Percentiles rank a stretch among this genome's conserved stretches.
Evolutionary conservation across 257 asterid genomes (phyloP).

Genomic region (Solanum virginianum): DNA sequence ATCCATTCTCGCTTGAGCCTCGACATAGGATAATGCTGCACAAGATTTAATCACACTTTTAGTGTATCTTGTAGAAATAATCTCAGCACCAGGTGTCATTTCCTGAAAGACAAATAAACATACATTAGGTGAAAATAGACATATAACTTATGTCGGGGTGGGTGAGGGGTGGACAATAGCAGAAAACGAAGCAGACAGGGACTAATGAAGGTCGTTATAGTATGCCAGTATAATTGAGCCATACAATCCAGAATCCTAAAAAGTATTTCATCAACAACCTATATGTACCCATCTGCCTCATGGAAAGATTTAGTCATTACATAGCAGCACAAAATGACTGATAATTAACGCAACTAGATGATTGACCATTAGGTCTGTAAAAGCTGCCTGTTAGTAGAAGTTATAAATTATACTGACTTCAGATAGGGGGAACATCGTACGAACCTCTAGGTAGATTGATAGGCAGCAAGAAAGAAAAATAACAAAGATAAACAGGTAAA

Average conservation of each 20-base stretch:
- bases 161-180: neutral
- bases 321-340: neutral
- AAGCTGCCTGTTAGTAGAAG: neutral
- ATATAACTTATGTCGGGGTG: neutral
- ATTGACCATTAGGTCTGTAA: neutral
- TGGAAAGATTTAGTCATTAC: neutral
- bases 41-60: constrained; percentile 84
- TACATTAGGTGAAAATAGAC: neutral
- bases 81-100: constrained; percentile 91
- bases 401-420: neutral
- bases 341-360: neutral
- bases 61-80: constrained; percentile 71
- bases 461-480: neutral
- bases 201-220: neutral
- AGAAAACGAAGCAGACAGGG: neutral
- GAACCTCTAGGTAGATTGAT: neutral
- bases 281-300: neutral
- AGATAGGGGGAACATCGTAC: neutral
- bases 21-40: constrained; percentile 94
- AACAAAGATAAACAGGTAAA: neutral
- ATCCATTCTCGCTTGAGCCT: constrained; percentile 99
- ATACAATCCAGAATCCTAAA: neutral
- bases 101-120: constrained; percentile 36
- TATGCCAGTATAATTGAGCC: neutral
- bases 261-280: neutral